Percentiles rank a stretch among this genome's conserved stretches.
phyloP scores from a whole-genome alignment of 1,284 basidiomycete species.

The Ganoderma lingzhi region DNA sequence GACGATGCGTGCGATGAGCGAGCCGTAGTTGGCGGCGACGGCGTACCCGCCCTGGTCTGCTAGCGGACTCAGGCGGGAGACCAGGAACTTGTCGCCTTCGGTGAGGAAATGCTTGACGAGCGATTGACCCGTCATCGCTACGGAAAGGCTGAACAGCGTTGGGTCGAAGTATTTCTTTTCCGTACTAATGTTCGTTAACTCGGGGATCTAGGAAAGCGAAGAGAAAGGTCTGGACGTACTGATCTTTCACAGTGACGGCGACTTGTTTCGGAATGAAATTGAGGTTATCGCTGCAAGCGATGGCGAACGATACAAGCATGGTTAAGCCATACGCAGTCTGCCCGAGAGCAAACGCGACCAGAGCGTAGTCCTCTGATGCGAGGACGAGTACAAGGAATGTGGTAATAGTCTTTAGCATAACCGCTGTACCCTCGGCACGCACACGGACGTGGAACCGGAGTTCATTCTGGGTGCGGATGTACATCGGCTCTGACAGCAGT shows the following conservation, averaged over 20 bases:
- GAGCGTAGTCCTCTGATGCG: slow-evolving; percentile 58
- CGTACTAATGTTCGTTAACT: slow-evolving; percentile 23
- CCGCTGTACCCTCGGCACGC: slow-evolving; percentile 83
- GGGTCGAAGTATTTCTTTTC: slow-evolving; percentile 54
- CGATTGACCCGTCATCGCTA: slow-evolving; percentile 87
- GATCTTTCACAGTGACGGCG: slow-evolving; percentile 34
- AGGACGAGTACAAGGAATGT: slow-evolving; percentile 72
- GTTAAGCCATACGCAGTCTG: slow-evolving; percentile 73
- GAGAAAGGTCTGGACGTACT: slow-evolving; percentile 36
- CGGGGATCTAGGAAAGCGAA: neutral
- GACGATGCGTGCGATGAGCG: slow-evolving; percentile 87
- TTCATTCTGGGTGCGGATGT: slow-evolving; percentile 80
- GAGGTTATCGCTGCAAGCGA: slow-evolving; percentile 35
- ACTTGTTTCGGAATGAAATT: slow-evolving; percentile 36
- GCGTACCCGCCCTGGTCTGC: slow-evolving; percentile 94
- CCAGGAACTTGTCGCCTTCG: slow-evolving; percentile 93
- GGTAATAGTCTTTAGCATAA: slow-evolving; percentile 75
- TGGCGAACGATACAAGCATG: slow-evolving; percentile 44
- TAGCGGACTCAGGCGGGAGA: slow-evolving; percentile 84
- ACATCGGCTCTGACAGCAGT: slow-evolving; percentile 84
- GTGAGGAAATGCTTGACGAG: slow-evolving; percentile 95
- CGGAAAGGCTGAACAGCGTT: slow-evolving; percentile 63
- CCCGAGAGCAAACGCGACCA: slow-evolving; percentile 86
- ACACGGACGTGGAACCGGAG: slow-evolving; percentile 75
- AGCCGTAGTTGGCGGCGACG: slow-evolving; percentile 94